phyloP scores from a whole-genome alignment of 2,329 filamentous ascomycete species.

The Colletotrichum theobromicola region DNA sequence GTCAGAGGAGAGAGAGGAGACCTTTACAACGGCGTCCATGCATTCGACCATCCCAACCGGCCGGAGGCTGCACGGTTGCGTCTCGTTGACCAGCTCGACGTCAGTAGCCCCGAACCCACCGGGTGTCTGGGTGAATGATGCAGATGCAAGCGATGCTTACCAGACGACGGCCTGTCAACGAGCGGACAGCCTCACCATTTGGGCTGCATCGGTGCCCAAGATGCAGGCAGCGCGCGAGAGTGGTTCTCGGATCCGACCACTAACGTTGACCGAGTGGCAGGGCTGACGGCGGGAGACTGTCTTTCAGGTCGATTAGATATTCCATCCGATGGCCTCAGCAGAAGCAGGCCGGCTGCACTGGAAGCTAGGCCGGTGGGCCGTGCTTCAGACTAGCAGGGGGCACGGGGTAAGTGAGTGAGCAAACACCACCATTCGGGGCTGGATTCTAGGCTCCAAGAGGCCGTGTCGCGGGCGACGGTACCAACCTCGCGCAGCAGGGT shows the following conservation, averaged over 20 bases:
- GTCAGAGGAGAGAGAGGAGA: neutral
- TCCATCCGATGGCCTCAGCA: neutral
- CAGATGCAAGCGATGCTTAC: neutral
- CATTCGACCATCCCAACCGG: neutral
- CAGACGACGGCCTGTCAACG: constrained; percentile 11
- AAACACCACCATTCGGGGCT: neutral
- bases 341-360: neutral
- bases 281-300: neutral
- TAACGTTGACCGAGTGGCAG: neutral
- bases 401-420: neutral
- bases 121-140: neutral
- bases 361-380: neutral
- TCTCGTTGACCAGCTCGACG: neutral
- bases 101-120: constrained; percentile 16
- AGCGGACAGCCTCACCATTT: constrained; percentile 22
- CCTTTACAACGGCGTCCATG: neutral
- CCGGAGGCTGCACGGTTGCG: neutral
- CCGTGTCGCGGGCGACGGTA: neutral
- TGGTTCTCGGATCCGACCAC: neutral
- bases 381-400: neutral
- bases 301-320: neutral
- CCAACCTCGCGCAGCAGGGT: neutral
- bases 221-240: neutral
- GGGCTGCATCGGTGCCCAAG: constrained; percentile 24
- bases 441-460: neutral